Evolutionary conservation across 148 eudicot genomes (phyloP).

Genomic region (Diospyros kaki): DNA sequence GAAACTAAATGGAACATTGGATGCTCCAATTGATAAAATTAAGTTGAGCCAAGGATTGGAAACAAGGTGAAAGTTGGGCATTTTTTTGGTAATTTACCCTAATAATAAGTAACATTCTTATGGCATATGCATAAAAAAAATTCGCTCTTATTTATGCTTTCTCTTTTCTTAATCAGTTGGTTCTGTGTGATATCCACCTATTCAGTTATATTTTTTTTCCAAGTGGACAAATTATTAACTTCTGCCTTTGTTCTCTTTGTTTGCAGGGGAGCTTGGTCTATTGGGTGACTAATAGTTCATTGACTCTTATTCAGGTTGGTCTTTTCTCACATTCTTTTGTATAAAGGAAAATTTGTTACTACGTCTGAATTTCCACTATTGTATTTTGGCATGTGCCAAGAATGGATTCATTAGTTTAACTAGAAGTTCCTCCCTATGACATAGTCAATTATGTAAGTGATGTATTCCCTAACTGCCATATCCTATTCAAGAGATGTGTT

Average conservation of each 20-base stretch:
- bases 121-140: not conserved
- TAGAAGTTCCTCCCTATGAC: not conserved
- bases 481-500: not conserved
- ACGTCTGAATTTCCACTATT: not conserved
- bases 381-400: not conserved
- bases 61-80: too few species aligned
- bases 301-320: slow-evolving; percentile 67
- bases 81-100: too few species aligned
- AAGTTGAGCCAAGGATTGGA: too few species aligned
- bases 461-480: too few species aligned
- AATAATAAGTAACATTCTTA: not conserved
- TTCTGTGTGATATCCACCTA: not conserved
- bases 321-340: not conserved
- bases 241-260: slow-evolving; percentile 15
- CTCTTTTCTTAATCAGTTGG: not conserved
- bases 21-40: too few species aligned
- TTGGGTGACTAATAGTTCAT: slow-evolving; percentile 70
- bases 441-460: not conserved
- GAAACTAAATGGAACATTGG: too few species aligned
- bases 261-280: slow-evolving; percentile 82
- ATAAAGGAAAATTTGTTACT: not conserved
- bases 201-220: not conserved
- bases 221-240: not conserved
- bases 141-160: not conserved
- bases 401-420: not conserved